These are phyloP conservation scores for Botrytis fragariae DNA, from an alignment of 2,329 filamentous ascomycete genomes.

Conservation along the genomic window DNA sequence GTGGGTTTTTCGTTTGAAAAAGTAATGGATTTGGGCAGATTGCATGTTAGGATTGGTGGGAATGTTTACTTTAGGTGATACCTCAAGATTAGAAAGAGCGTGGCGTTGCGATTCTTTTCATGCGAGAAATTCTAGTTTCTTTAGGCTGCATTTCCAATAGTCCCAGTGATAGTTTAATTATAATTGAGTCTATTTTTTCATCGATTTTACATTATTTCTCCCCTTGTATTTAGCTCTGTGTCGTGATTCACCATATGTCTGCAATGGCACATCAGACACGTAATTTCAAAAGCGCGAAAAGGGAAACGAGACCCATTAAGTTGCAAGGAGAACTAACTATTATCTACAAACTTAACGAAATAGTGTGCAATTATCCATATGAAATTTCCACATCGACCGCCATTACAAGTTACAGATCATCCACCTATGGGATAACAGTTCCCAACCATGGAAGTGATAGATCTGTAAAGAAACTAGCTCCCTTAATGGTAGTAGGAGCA, in stretches of 20 bases:
- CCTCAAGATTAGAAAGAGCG: neutral
- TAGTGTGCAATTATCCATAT: neutral
- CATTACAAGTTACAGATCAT: too few species aligned
- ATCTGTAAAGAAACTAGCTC: slow-evolving; percentile 13
- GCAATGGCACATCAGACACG: neutral
- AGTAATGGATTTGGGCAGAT: neutral
- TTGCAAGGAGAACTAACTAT: neutral
- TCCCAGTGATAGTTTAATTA: neutral
- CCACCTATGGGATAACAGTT: neutral
- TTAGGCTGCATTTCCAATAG: neutral
- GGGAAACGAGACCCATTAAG: neutral
- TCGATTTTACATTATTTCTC: accelerated
- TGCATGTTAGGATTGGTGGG: neutral
- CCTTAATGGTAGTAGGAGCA: neutral
- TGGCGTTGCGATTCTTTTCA: neutral
- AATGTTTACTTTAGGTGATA: neutral
- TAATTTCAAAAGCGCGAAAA: too few species aligned
- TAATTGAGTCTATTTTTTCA: neutral
- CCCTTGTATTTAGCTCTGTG: too few species aligned
- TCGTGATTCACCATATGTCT: neutral
- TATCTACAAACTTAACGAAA: neutral
- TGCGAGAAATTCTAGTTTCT: neutral
- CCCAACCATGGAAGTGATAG: neutral
- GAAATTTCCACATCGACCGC: neutral
- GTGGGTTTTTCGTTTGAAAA: neutral